Conservation (phyloP, 805 yeast genomes). For the Hanseniaspora occidentalis region DNA sequence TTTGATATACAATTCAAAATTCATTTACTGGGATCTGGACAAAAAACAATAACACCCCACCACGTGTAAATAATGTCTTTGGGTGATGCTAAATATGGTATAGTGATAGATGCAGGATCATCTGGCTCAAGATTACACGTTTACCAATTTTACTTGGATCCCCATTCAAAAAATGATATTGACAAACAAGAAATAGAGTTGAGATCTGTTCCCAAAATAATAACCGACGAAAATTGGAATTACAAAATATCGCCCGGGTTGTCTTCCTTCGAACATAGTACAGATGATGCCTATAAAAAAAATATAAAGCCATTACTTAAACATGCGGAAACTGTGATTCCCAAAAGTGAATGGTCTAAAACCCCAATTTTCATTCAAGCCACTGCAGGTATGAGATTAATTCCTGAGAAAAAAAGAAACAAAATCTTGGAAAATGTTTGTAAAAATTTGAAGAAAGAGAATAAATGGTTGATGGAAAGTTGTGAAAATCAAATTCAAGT, state of each 20-base stretch:
- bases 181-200: slow-evolving; percentile 26
- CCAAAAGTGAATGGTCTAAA: slow-evolving; percentile 39
- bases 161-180: slow-evolving; percentile 11
- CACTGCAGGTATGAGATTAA: slow-evolving; percentile 91
- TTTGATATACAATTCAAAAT: too few species aligned
- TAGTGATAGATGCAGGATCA: slow-evolving; percentile 91
- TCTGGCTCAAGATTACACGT: slow-evolving; percentile 85
- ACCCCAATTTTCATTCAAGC: slow-evolving; percentile 90
- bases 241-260: slow-evolving; percentile 73
- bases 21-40: too few species aligned
- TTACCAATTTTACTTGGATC: slow-evolving; percentile 28
- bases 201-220: slow-evolving; percentile 55
- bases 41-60: too few species aligned
- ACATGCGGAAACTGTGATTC: slow-evolving; percentile 62
- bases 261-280: slow-evolving; percentile 47
- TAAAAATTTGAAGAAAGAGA: slow-evolving; percentile 28
- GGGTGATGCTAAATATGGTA: slow-evolving; percentile 45
- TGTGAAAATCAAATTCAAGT: slow-evolving; percentile 69
- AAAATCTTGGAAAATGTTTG: slow-evolving; percentile 53
- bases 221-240: slow-evolving; percentile 57
- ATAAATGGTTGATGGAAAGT: slow-evolving; percentile 38
- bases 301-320: slow-evolving; percentile 57
- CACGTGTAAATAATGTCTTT: neutral
- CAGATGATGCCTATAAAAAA: slow-evolving; percentile 48
- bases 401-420: slow-evolving; percentile 41